A percentile compares a stretch with the other conserved stretches of the same genome.
phyloP scores from a whole-genome alignment of 306 rosid genomes.

The Mimosa pudica region DNA sequence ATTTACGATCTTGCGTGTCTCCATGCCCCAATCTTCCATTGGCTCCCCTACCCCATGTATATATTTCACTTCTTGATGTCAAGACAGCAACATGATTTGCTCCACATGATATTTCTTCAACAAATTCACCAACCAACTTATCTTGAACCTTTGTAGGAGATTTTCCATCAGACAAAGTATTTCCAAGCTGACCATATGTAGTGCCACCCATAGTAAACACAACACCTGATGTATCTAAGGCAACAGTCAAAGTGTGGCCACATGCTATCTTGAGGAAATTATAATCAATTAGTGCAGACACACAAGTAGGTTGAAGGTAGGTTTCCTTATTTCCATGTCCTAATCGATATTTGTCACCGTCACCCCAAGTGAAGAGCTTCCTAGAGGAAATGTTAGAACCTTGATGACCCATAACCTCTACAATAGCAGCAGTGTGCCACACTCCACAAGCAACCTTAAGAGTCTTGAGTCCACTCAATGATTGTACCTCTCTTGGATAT shows the following conservation, averaged over 20 bases:
- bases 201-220: conserved; percentile 69
- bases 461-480: conserved; percentile 62
- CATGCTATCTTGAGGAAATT: conserved; percentile 69
- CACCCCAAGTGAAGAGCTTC: conserved; percentile 80
- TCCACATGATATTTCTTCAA: conserved; percentile 73
- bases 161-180: conserved; percentile 58
- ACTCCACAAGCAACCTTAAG: conserved; percentile 73
- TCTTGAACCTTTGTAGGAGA: conserved; percentile 67
- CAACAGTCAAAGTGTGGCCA: conserved; percentile 68
- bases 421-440: conserved; percentile 81
- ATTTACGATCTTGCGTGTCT: conserved; percentile 54
- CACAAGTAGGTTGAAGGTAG: conserved; percentile 67
- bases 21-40: conserved; percentile 77
- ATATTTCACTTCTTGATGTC: conserved; percentile 71
- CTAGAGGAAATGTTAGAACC: conserved; percentile 54
- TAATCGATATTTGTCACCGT: conserved; percentile 66
- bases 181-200: conserved; percentile 65
- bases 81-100: conserved; percentile 61
- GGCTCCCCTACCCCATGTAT: conserved; percentile 73
- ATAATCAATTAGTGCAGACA: conserved; percentile 70
- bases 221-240: conserved; percentile 72
- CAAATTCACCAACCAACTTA: conserved; percentile 69
- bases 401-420: conserved; percentile 62
- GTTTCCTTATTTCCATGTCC: conserved; percentile 71
- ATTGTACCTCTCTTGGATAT: conserved; percentile 65